Base-by-base conservation (phyloP, 495 filamentous ascomycete species). In the Entonaema liquescens region DNA sequence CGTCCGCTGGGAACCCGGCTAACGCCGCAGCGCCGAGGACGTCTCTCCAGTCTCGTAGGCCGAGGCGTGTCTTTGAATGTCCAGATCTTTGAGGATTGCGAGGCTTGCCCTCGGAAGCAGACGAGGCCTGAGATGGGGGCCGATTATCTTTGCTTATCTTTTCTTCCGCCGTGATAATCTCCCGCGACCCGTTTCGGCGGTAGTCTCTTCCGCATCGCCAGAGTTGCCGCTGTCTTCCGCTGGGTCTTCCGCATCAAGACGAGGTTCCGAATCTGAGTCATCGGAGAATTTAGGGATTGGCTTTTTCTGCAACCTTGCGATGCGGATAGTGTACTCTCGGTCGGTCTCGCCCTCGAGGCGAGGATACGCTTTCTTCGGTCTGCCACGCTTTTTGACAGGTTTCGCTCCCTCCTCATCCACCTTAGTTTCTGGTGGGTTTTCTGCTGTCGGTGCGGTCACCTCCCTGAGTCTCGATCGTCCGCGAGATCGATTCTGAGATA, bases 1-100 rank as follows among this genome's bases (percentile, higher is more conserved):
- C 90, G 4, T 76, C 74, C 1, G 84, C 72, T 0, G 89, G 79
- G 75, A 92, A 91, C 0, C 90, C 92, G 1, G 83, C 86, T 64
- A 94, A 83, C 0, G 91, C 85, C 21, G 93, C 93, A 0, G 92
- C 79, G 8, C 91, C 91, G 31, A 96, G 76, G 1, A 95, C 85
- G 60, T 94, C 91, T 47, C 89, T 89, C 93, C 93, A 97, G 77
- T 95, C 91, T 2, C 92, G 87, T 5, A 89, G 78, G 3, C 79
- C 84, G 62, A 86, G 67, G 40, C 72, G 61, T 12, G 23, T 29
- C 76, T 62, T 47, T 29, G 77, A 6, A 50, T 38, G 31, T 35
- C 55, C 54, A 23, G 35, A 28, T 12, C 28, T 59, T 5, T 35
- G 52, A 15, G 1, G 19, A 23, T 33, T 31, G 4, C 15, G 55